These are phyloP conservation scores for Globisporangium nodosum DNA, from an alignment of 352 stramenopile genomes.

Conservation along the genomic window DNA sequence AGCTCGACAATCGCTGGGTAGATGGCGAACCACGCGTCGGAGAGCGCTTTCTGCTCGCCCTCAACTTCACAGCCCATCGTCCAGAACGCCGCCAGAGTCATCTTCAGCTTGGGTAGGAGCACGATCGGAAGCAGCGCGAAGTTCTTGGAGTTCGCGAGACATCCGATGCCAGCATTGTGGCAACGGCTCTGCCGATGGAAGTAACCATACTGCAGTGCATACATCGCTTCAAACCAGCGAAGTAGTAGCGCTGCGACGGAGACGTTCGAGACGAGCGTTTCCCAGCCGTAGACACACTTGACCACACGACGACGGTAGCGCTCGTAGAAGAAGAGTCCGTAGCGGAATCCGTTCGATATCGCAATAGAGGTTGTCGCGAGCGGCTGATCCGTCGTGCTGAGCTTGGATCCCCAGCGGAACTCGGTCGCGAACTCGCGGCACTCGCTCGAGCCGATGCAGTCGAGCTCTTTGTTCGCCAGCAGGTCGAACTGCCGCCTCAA, in stretches of 20 bases:
- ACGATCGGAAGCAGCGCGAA: conserved; percentile 43
- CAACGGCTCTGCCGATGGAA: conserved; percentile 12
- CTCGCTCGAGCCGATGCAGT: conserved; percentile 14
- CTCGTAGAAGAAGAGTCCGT: conserved; percentile 35
- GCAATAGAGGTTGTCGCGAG: conserved; percentile 19
- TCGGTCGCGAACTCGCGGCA: conserved; percentile 8
- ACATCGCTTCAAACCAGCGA: conserved; percentile 38
- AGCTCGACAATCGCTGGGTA: conserved; percentile 8
- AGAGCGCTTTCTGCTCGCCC: conserved; percentile 3
- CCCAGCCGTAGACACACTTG: conserved; percentile 31
- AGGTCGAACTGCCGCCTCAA: conserved; percentile 31
- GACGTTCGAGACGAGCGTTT: conserved; percentile 39
- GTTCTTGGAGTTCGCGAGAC: conserved; percentile 24
- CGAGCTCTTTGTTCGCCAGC: conserved; percentile 17
- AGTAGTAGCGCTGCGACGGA: conserved; percentile 27
- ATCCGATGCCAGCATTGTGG: conserved; percentile 30
- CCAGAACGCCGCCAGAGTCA: conserved; percentile 34
- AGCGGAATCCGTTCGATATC: conserved; percentile 21
- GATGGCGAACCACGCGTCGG: conserved; percentile 10
- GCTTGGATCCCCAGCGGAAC: conserved; percentile 19
- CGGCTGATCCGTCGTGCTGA: conserved; percentile 11
- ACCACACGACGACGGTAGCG: conserved; percentile 5
- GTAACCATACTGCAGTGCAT: conserved; percentile 30
- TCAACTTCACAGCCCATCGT: conserved; percentile 18
- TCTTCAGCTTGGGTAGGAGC: conserved; percentile 35